Percentiles rank a stretch among this genome's conserved stretches.
Conservation (phyloP, 352 stramenopile species). For the Phytophthora litchii region DNA sequence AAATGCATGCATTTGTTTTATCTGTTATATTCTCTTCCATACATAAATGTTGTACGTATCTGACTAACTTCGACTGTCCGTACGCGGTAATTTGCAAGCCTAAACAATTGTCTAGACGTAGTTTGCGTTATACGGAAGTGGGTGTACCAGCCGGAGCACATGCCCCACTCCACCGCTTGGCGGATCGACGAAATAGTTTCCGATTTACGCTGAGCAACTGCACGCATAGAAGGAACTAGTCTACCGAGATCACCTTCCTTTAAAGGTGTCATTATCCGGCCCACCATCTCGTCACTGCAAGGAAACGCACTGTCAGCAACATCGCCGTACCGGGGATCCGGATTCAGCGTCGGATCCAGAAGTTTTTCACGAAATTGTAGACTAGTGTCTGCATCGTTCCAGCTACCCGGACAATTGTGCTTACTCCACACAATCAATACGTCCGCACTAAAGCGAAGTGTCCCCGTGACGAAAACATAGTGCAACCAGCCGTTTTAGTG, state of each 20-base stretch:
- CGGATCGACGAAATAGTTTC: not conserved
- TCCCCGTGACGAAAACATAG: not conserved
- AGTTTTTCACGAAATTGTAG: not conserved
- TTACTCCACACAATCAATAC: too few relatives aligned
- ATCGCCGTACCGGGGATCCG: not conserved
- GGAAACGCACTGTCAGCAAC: not conserved
- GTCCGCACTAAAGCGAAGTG: not conserved
- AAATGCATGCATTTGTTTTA: too few relatives aligned
- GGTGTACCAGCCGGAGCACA: not conserved
- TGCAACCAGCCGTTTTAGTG: constrained; percentile 7
- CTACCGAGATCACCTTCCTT: not conserved
- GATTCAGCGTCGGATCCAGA: not conserved
- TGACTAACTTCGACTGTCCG: not conserved
- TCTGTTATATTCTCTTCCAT: not conserved
- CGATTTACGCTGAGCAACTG: not conserved
- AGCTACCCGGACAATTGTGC: constrained; percentile 1
- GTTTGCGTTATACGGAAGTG: not conserved
- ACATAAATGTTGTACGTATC: not conserved
- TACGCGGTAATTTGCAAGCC: constrained; percentile 4
- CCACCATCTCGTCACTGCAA: not conserved
- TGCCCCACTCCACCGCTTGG: not conserved
- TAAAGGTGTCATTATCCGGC: constrained; percentile 1
- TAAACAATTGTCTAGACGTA: not conserved
- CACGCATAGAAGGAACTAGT: not conserved
- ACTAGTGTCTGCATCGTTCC: constrained; percentile 2